phyloP scores from a whole-genome alignment of 2,329 filamentous ascomycete genomes.

The Aspergillus floridensis region DNA sequence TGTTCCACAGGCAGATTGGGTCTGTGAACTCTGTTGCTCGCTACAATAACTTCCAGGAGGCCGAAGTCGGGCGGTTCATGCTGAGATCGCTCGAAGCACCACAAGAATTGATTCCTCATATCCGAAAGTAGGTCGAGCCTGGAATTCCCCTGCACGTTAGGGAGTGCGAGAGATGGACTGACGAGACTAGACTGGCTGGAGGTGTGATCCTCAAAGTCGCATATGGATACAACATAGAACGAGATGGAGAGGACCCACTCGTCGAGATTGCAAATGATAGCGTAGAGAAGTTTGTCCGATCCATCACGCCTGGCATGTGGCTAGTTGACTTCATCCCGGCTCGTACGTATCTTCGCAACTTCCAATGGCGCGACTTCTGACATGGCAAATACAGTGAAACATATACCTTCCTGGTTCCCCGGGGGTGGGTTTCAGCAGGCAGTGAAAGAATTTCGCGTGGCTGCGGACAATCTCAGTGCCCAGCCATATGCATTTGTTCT shows the following conservation, averaged over 20 bases:
- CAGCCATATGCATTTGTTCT: conserved; percentile 38
- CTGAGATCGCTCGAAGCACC: conserved; percentile 43
- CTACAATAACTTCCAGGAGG: conserved; percentile 45
- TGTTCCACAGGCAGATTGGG: conserved; percentile 47
- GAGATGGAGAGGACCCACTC: conserved; percentile 42
- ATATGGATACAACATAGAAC: conserved; percentile 48
- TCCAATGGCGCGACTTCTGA: neutral
- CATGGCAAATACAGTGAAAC: conserved; percentile 1
- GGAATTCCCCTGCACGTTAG: too few relatives aligned
- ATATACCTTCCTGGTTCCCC: conserved; percentile 11
- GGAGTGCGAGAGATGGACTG: too few relatives aligned
- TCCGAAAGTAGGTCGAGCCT: conserved; percentile 40
- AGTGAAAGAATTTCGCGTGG: conserved; percentile 15
- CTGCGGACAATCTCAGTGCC: conserved; percentile 32
- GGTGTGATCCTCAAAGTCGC: conserved; percentile 45
- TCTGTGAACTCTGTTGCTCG: conserved; percentile 40
- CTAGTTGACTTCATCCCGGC: conserved; percentile 13
- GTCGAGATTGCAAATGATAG: conserved; percentile 43
- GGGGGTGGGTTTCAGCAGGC: neutral
- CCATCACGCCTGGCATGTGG: conserved; percentile 10
- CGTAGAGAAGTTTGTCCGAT: conserved; percentile 39
- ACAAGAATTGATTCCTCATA: conserved; percentile 39
- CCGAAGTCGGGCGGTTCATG: conserved; percentile 46
- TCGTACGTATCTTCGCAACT: neutral
- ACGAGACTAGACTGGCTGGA: conserved; percentile 34